These are phyloP conservation scores for Paramecium pentaurelia DNA, from an alignment of 73 alveolate species.

Conservation along the genomic window DNA sequence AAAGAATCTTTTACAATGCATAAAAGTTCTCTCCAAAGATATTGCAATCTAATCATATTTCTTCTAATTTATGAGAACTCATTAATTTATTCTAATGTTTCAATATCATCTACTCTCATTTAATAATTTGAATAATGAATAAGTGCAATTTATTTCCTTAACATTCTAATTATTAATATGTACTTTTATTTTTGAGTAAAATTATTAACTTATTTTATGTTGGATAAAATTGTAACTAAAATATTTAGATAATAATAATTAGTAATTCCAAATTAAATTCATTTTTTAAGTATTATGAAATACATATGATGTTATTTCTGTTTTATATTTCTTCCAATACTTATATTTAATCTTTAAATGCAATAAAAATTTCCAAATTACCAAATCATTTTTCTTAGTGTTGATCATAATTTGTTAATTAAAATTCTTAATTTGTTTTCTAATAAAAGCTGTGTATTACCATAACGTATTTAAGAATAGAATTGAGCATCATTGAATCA, in stretches of 20 bases:
- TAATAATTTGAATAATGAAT: constrained; percentile 4
- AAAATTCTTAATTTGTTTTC: neutral
- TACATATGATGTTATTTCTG: neutral
- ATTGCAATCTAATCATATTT: neutral
- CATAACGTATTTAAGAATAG: neutral
- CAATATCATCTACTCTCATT: neutral
- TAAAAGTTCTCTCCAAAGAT: constrained; percentile 47
- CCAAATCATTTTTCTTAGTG: neutral
- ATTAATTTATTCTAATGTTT: neutral
- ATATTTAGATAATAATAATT: no score
- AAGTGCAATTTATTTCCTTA: neutral
- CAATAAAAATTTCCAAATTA: neutral
- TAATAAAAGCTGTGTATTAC: neutral
- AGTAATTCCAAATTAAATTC: no score
- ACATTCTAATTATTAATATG: neutral
- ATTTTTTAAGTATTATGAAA: no score
- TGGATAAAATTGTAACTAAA: no score
- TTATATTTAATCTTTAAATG: neutral
- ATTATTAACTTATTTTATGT: neutral
- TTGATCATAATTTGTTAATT: neutral
- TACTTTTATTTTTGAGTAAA: neutral
- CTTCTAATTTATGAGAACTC: neutral
- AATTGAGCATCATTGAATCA: neutral
- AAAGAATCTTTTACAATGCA: constrained; percentile 85
- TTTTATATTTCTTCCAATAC: neutral